Conservation (phyloP, 306 rosid species). For the Rosa persica region DNA sequence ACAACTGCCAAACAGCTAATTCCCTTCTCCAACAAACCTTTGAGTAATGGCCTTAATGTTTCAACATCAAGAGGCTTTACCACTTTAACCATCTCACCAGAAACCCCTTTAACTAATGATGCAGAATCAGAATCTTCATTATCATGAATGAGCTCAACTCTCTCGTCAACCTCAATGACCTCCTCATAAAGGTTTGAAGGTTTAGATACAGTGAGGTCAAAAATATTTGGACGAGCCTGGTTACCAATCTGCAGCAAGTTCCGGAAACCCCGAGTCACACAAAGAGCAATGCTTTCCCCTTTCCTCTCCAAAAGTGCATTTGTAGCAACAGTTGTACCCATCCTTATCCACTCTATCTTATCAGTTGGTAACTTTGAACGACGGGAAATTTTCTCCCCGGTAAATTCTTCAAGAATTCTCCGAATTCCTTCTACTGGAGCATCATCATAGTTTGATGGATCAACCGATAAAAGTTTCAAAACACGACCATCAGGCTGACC, state of each 20-base stretch:
- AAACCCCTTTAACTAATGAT: slow-evolving; percentile 58
- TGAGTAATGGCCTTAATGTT: slow-evolving; percentile 55
- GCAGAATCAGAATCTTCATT: slow-evolving; percentile 35
- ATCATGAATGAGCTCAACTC: slow-evolving; percentile 64
- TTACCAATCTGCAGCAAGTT: slow-evolving; percentile 88
- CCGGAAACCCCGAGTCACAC: slow-evolving; percentile 85
- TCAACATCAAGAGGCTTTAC: slow-evolving; percentile 69
- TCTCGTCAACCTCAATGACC: slow-evolving; percentile 83
- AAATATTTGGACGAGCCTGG: slow-evolving; percentile 94
- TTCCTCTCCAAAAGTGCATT: slow-evolving; percentile 89
- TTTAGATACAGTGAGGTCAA: slow-evolving; percentile 78
- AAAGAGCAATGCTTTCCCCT: slow-evolving; percentile 91
- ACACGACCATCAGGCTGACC: slow-evolving; percentile 68
- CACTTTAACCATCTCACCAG: slow-evolving; percentile 81
- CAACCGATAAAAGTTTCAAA: slow-evolving; percentile 84
- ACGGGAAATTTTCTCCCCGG: slow-evolving; percentile 52
- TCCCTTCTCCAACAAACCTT: slow-evolving; percentile 60
- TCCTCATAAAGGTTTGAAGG: slow-evolving; percentile 88
- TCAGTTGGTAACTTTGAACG: slow-evolving; percentile 68
- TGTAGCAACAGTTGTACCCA: slow-evolving; percentile 97
- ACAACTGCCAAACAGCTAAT: slow-evolving; percentile 84
- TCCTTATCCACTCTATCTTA: slow-evolving; percentile 94
- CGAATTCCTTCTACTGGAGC: slow-evolving; percentile 93
- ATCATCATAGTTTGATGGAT: slow-evolving; percentile 84
- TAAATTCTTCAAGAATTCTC: slow-evolving; percentile 77